Base-by-base conservation (phyloP, 768 basidiomycete genomes). In the Trametopsis cervina region DNA sequence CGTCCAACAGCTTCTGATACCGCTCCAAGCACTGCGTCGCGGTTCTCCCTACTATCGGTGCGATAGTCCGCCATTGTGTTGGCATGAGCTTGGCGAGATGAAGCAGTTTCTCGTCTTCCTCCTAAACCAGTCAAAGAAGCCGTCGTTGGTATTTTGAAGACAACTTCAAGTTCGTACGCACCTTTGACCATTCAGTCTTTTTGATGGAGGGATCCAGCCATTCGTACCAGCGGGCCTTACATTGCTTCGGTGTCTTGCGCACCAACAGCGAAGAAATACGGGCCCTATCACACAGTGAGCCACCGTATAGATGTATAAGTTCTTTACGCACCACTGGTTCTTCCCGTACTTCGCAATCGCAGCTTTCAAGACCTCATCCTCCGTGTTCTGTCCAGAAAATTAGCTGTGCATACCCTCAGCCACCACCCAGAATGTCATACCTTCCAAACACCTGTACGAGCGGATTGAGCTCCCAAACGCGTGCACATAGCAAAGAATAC, bases 181-280 rank as follows among this genome's bases (percentile, higher is more conserved):
- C 93, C 72, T 97, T 98, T 40, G 94, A 96, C 96, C 96, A 99
- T 66, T 98, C 96, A 15, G 95, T 97, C 74, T 99, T 99, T 69
- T 97, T 97, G 69, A 98, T 99, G 44, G 92, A 94, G 4, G 96
- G 96, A 69, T 99, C 96, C 42, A 98, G 72, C 96, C 96, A 98
- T 70, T 97, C 95, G 62, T 95, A 97, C 95, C 95, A 98, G 35
- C 92, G 87, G 1, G 91, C 91, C 67, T 99, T 99, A 74, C 96
- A 99, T 71, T 99, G 96, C 64, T 99, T 99, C 10, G 96, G 94
- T 1, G 96, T 99, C 69, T 99, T 99, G 55, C 96, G 83, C 27
- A 98, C 96, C 44, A 99, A 80, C 24, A 99, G 75, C 25, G 95
- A 98, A 10, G 93, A 96, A 63, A 99, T 98, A 59, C 95, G 92